Conservation (phyloP, 2,329 filamentous ascomycete genomes). For the Elsinoe arachidis region DNA sequence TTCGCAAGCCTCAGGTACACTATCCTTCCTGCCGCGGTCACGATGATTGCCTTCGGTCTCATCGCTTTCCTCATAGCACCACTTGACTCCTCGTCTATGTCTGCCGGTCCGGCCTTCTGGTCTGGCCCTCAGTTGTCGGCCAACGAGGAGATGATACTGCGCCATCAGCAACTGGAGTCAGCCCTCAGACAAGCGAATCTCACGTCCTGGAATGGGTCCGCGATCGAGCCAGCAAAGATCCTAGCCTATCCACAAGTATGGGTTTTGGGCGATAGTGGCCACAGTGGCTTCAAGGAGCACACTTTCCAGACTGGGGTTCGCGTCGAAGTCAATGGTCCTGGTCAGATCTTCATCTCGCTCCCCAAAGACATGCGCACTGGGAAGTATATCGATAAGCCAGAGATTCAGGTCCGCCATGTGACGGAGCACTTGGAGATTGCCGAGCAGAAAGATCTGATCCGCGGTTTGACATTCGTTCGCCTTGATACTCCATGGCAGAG, state of each 20-base stretch:
- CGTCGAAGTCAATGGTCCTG: background rate
- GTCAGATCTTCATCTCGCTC: conserved; percentile 7
- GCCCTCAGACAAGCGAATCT: background rate
- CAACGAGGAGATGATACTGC: background rate
- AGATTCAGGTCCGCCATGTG: background rate
- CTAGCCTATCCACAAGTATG: background rate
- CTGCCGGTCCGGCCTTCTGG: background rate
- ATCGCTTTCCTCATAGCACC: background rate
- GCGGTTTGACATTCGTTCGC: conserved; percentile 2
- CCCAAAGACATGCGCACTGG: background rate
- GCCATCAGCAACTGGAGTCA: background rate
- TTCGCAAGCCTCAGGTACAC: background rate
- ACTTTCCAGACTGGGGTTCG: conserved; percentile 1
- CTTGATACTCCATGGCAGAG: background rate
- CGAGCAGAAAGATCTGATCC: conserved; percentile 6
- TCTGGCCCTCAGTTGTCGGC: background rate
- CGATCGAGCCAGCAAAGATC: background rate
- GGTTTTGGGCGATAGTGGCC: background rate
- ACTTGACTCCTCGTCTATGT: background rate
- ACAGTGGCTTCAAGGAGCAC: background rate
- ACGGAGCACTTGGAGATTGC: background rate
- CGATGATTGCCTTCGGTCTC: background rate
- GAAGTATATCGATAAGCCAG: background rate
- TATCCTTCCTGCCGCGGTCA: background rate
- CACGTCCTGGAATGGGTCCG: background rate